Conservation (phyloP, 139 green algal species). For the Chlamydomonas asymmetrica region DNA sequence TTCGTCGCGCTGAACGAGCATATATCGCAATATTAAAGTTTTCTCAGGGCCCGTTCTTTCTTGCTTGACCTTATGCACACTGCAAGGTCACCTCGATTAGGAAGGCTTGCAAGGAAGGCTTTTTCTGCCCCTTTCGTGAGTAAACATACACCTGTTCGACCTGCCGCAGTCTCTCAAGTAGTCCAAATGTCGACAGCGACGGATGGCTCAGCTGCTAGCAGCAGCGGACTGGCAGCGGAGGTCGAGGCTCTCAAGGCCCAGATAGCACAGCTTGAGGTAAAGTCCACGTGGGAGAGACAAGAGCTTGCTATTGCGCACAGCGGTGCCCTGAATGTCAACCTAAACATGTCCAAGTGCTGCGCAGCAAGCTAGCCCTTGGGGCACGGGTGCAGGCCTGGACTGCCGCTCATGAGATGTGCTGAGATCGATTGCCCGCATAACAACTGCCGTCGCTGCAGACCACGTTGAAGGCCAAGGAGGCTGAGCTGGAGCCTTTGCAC, state of each 20-base stretch:
- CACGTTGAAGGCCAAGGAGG: conserved; percentile 45
- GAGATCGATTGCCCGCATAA: neutral
- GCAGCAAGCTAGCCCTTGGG: neutral
- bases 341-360: neutral
- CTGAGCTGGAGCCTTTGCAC: conserved; percentile 37
- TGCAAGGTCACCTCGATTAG: too few relatives aligned
- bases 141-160: neutral
- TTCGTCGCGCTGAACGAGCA: too few relatives aligned
- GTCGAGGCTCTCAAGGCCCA: conserved; percentile 43
- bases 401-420: conserved; percentile 8
- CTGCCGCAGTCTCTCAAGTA: neutral
- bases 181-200: conserved; percentile 1
- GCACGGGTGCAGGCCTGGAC: neutral
- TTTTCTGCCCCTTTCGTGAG: too few relatives aligned
- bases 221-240: conserved; percentile 21
- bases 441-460: conserved; percentile 10
- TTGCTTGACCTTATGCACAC: too few relatives aligned
- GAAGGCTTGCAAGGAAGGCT: too few relatives aligned
- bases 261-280: conserved; percentile 41
- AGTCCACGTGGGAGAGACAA: neutral
- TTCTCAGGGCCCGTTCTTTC: too few relatives aligned
- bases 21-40: too few relatives aligned
- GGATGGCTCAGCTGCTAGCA: neutral
- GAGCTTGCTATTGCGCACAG: neutral
- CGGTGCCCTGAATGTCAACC: neutral